Conservation (phyloP, 768 basidiomycete species). For the Holtermanniella nyarrowii region DNA sequence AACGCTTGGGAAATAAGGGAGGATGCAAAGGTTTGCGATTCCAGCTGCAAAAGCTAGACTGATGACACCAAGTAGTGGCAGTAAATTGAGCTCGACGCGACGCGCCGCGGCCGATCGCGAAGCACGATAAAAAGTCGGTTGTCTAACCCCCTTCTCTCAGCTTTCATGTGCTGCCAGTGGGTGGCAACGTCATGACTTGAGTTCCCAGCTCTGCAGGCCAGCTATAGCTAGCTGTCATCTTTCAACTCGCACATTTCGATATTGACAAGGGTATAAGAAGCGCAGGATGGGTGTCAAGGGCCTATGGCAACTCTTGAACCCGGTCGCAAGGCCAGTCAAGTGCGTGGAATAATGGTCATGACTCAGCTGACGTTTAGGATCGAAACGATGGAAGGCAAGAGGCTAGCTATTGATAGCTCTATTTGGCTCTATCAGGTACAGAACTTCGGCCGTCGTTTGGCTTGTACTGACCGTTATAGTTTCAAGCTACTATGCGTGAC, state of each 20-base stretch:
- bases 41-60: no score
- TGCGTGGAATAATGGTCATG: conserved; percentile 42
- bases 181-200: conserved; percentile 2
- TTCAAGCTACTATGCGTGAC: conserved; percentile 98
- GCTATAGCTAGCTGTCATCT: no score
- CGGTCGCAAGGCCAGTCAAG: conserved; percentile 92
- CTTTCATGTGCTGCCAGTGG: no score
- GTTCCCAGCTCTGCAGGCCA: no score
- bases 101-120: no score
- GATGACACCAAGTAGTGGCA: no score
- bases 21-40: no score
- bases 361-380: conserved; percentile 48
- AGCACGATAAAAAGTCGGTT: background rate
- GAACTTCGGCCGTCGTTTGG: background rate
- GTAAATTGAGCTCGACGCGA: no score
- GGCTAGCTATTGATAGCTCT: conserved; percentile 93
- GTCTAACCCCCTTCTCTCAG: background rate
- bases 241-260: no score
- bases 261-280: background rate
- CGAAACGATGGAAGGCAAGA: conserved; percentile 89
- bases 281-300: conserved; percentile 86
- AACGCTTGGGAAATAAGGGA: no score
- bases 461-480: conserved; percentile 40
- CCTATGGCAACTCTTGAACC: conserved; percentile 80
- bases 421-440: conserved; percentile 93